These are phyloP conservation scores for Aureobasidium pullulans DNA, from an alignment of 2,329 filamentous ascomycete genomes.

Conservation along the genomic window DNA sequence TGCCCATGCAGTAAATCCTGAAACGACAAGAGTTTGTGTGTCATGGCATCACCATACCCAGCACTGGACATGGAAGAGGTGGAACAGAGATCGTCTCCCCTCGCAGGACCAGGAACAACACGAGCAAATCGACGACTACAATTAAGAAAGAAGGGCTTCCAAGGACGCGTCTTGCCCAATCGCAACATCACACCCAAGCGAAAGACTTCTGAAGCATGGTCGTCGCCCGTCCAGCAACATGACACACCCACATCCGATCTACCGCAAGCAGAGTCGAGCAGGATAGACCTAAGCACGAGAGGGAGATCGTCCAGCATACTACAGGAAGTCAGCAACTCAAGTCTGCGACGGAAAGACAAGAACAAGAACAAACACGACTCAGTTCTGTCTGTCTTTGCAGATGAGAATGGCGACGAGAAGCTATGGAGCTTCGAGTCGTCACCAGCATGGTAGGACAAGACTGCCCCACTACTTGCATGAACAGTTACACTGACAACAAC, in stretches of 20 bases:
- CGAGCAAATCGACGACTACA: slow-evolving; percentile 25
- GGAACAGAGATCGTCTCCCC: background rate
- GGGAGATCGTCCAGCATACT: slow-evolving; percentile 14
- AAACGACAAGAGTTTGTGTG: background rate
- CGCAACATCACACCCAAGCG: slow-evolving; percentile 27
- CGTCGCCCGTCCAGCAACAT: slow-evolving; percentile 15
- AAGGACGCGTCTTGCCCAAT: slow-evolving; percentile 23
- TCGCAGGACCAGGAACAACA: slow-evolving; percentile 19
- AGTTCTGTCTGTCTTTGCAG: slow-evolving; percentile 20
- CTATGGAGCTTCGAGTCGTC: slow-evolving; percentile 12
- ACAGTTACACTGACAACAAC: slow-evolving; percentile 12
- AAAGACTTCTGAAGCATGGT: slow-evolving; percentile 18
- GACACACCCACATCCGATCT: slow-evolving; percentile 18
- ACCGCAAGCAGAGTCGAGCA: slow-evolving; percentile 15
- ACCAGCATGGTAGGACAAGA: slow-evolving; percentile 13
- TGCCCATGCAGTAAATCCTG: background rate
- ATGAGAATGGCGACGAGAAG: slow-evolving; percentile 22
- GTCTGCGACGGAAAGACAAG: slow-evolving; percentile 17
- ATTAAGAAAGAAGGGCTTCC: slow-evolving; percentile 29
- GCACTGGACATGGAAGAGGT: background rate
- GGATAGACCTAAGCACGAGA: background rate
- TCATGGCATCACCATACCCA: background rate
- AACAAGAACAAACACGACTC: slow-evolving; percentile 16
- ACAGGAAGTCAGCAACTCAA: slow-evolving; percentile 19
- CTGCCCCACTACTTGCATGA: slow-evolving; percentile 13